Evolutionary conservation across 2,329 filamentous ascomycete genomes (phyloP).

Genomic region (Bipolaris gigantea): DNA sequence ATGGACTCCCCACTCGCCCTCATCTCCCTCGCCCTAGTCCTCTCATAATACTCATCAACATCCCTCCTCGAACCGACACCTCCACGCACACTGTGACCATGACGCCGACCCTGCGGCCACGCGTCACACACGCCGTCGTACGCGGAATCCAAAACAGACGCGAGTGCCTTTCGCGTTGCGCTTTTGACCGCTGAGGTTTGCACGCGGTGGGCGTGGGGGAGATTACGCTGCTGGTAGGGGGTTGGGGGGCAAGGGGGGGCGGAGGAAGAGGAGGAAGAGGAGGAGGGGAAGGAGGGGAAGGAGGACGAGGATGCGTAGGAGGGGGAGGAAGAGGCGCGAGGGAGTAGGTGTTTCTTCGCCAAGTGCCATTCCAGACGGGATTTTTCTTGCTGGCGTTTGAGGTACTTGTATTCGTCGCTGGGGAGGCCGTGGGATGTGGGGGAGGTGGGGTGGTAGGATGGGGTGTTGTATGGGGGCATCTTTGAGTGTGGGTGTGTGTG

Average conservation of each 20-base stretch:
- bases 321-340: too few relatives aligned
- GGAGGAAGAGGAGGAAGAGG: neutral
- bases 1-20: too few relatives aligned
- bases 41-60: too few relatives aligned
- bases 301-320: too few relatives aligned
- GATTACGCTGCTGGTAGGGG: neutral
- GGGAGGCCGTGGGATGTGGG: conserved; percentile 3
- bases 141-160: neutral
- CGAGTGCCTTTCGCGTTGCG: conserved; percentile 18
- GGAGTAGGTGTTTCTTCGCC: neutral
- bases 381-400: conserved; percentile 6
- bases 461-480: neutral
- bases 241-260: neutral
- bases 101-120: too few relatives aligned
- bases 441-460: neutral
- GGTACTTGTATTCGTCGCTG: conserved; percentile 8
- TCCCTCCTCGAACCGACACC: too few relatives aligned
- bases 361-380: conserved; percentile 9
- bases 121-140: too few relatives aligned
- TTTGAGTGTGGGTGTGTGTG: neutral
- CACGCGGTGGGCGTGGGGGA: conserved; percentile 3
- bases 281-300: too few relatives aligned
- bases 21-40: too few relatives aligned
- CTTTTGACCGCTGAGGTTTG: conserved; percentile 12
- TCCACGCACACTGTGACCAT: too few relatives aligned